These are phyloP conservation scores for Tetramitus jugosus DNA, from an alignment of 208 protist species.

Conservation along the genomic window DNA sequence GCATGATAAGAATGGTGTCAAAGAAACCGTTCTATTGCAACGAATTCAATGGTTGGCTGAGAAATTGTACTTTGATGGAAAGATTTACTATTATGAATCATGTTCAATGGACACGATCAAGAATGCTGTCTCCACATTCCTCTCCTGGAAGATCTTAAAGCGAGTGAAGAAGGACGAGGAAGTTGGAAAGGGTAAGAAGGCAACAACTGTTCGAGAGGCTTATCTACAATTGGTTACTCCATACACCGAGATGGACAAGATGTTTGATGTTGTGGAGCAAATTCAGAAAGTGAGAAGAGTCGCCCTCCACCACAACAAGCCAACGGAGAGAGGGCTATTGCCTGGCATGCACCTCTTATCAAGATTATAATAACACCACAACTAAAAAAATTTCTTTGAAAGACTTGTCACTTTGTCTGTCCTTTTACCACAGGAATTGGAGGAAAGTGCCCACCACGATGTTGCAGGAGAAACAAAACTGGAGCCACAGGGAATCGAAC, in stretches of 20 bases:
- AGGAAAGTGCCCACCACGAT: no score
- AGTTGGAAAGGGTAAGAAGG: background rate
- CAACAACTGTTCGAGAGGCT: no score
- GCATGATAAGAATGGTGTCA: background rate
- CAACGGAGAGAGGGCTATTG: no score
- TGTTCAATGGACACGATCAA: background rate
- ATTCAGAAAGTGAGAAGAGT: background rate
- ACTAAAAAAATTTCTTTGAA: no score
- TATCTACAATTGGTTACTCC: background rate
- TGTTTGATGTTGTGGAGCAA: background rate
- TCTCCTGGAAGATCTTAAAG: background rate
- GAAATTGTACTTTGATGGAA: background rate
- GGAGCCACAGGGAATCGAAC: no score
- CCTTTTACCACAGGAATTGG: no score
- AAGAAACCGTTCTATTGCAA: background rate
- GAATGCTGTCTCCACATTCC: background rate
- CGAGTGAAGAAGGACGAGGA: background rate
- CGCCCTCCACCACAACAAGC: no score
- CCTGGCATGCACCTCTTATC: no score
- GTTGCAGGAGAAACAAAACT: no score
- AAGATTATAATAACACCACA: no score
- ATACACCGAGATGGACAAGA: slow-evolving; percentile 6
- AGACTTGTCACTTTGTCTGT: no score
- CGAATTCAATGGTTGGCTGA: background rate
- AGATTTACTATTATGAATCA: background rate